phyloP scores from a whole-genome alignment of 345 rosid species.

The Brassica carinata region DNA sequence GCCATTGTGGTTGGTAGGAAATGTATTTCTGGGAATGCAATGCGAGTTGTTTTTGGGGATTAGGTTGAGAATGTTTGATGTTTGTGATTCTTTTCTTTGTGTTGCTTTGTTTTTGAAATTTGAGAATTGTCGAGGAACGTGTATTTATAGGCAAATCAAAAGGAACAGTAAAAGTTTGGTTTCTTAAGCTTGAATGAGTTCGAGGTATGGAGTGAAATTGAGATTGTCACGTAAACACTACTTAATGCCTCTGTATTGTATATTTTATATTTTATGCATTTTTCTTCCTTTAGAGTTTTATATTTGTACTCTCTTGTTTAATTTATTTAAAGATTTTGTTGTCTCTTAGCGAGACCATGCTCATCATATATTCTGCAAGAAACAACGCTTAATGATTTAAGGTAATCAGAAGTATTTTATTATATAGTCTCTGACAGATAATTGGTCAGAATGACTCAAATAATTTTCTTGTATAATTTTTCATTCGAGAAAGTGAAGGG shows the following conservation, averaged over 20 bases:
- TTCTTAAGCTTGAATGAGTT: slow-evolving; percentile 36
- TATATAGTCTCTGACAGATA: neutral
- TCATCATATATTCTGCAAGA: slow-evolving; percentile 39
- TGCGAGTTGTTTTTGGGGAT: slow-evolving; percentile 16
- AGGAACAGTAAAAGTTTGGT: slow-evolving; percentile 27
- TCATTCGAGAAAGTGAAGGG: neutral
- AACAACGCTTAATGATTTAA: slow-evolving; percentile 40
- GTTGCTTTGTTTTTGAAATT: slow-evolving; percentile 13
- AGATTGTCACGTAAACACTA: slow-evolving; percentile 43
- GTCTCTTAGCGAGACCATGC: slow-evolving; percentile 32
- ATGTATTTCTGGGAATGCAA: neutral
- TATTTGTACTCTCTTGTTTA: neutral
- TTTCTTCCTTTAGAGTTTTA: slow-evolving; percentile 13
- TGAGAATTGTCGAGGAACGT: slow-evolving; percentile 1
- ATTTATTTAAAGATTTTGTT: slow-evolving; percentile 9
- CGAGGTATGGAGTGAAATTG: slow-evolving; percentile 43
- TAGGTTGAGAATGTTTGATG: slow-evolving; percentile 19
- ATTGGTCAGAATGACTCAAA: slow-evolving; percentile 18
- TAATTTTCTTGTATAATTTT: neutral
- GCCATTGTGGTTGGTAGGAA: slow-evolving; percentile 32
- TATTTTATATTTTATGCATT: neutral
- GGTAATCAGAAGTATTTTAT: neutral
- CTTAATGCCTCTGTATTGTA: neutral
- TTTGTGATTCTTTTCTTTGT: slow-evolving; percentile 27
- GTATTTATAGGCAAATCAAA: slow-evolving; percentile 41